Conservation (phyloP, 495 filamentous ascomycete genomes). For the Tuber aestivum region DNA sequence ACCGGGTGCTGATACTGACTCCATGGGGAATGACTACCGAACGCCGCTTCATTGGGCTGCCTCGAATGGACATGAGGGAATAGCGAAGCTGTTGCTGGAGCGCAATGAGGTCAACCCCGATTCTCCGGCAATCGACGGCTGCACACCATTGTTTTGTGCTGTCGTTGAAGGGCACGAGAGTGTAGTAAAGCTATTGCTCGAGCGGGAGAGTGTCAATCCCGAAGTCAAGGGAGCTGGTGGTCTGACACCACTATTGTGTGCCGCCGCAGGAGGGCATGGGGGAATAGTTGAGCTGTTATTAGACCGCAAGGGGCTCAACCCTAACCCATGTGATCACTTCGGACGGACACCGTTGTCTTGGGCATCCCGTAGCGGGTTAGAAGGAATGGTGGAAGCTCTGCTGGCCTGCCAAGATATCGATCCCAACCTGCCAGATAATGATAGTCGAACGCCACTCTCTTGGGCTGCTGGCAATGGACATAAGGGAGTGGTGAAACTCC, state of each 20-base stretch:
- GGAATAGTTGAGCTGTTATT: conserved; percentile 21
- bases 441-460: conserved; percentile 10
- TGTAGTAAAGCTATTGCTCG: conserved; percentile 22
- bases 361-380: conserved; percentile 3
- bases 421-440: conserved; percentile 11
- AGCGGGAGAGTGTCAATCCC: conserved; percentile 16
- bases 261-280: conserved; percentile 6
- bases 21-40: conserved; percentile 45
- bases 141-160: conserved; percentile 2
- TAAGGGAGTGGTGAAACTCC: conserved; percentile 7
- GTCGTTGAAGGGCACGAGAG: neutral
- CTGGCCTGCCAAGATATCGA: neutral
- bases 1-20: conserved; percentile 43
- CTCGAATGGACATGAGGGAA: conserved; percentile 48
- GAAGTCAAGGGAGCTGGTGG: neutral
- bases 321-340: neutral
- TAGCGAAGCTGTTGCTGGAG: conserved; percentile 49
- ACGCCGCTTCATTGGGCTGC: conserved; percentile 54
- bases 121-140: neutral
- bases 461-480: conserved; percentile 20
- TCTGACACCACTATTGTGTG: conserved; percentile 6
- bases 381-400: conserved; percentile 16
- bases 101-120: conserved; percentile 7
- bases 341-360: neutral
- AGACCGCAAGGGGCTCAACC: neutral